Evolutionary conservation across 176 grass and related monocot genomes (phyloP).

Genomic region (Rhynchospora breviuscula): DNA sequence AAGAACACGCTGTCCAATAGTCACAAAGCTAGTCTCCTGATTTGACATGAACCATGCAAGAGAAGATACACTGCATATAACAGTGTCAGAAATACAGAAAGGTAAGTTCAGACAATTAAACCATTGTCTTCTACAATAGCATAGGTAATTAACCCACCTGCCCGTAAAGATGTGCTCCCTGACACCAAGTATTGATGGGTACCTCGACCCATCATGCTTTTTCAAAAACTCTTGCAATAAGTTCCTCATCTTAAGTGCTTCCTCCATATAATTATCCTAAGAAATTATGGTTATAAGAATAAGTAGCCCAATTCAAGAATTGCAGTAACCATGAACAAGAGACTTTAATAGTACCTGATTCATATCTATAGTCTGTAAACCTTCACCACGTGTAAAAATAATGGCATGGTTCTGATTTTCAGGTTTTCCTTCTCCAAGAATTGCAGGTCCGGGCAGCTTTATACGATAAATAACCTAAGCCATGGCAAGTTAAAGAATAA

Average conservation of each 20-base stretch:
- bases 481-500: constrained; percentile 15
- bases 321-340: constrained; percentile 6
- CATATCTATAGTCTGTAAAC: constrained; percentile 96
- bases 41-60: constrained; percentile 99
- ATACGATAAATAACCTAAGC: constrained; percentile 86
- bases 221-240: constrained; percentile 89
- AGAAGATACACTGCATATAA: constrained; percentile 91
- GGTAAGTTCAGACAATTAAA: neutral
- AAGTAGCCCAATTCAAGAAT: neutral
- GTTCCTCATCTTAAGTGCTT: constrained; percentile 97
- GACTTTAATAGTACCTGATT: constrained; percentile 58
- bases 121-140: constrained; percentile 1
- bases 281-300: neutral
- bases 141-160: constrained; percentile 38
- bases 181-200: constrained; percentile 95
- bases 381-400: constrained; percentile 93
- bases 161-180: constrained; percentile 97
- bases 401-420: constrained; percentile 99
- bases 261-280: constrained; percentile 98
- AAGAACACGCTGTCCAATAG: constrained; percentile 92
- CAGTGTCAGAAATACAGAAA: constrained; percentile 7
- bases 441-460: constrained; percentile 89
- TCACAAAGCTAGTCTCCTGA: constrained; percentile 98
- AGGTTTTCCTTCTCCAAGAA: constrained; percentile 92
- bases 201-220: constrained; percentile 87